Evolutionary conservation across 768 basidiomycete genomes (phyloP).

Genomic region (Xerocomus potaroensis): DNA sequence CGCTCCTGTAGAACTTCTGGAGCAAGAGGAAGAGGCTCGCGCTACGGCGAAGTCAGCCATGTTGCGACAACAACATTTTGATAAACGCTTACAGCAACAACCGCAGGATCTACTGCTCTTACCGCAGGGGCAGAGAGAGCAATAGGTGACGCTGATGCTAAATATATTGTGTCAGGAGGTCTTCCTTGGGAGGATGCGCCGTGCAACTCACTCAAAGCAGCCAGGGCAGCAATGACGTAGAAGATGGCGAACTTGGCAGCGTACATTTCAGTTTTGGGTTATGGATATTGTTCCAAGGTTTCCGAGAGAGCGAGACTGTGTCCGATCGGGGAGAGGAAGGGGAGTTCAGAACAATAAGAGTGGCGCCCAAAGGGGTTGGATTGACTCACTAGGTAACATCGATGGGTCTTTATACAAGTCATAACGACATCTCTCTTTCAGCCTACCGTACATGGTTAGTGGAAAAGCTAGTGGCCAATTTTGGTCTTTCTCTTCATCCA

Average conservation of each 20-base stretch:
- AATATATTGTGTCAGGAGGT: neutral
- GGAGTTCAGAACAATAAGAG: slow-evolving; percentile 31
- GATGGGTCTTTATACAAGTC: slow-evolving; percentile 25
- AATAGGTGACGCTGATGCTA: slow-evolving; percentile 28
- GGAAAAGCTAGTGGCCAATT: slow-evolving; percentile 17
- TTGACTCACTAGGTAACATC: slow-evolving; percentile 8
- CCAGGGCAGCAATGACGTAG: slow-evolving; percentile 28
- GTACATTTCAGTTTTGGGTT: slow-evolving; percentile 27
- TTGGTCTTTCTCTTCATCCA: slow-evolving; percentile 22
- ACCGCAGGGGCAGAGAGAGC: slow-evolving; percentile 15
- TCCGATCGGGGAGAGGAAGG: slow-evolving; percentile 4
- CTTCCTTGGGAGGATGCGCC: neutral
- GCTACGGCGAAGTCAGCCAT: slow-evolving; percentile 9
- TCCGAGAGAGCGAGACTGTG: neutral
- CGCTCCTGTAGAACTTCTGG: slow-evolving; percentile 16
- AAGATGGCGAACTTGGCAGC: slow-evolving; percentile 22
- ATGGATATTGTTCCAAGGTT: slow-evolving; percentile 26
- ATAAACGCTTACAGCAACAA: slow-evolving; percentile 16
- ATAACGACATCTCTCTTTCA: slow-evolving; percentile 17
- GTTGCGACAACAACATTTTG: too few species aligned
- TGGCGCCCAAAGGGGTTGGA: slow-evolving; percentile 12
- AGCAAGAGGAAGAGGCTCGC: slow-evolving; percentile 7
- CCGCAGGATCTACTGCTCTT: neutral
- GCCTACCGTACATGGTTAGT: slow-evolving; percentile 24
- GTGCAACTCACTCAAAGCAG: slow-evolving; percentile 20